Evolutionary conservation across 176 grass and related monocot species (phyloP).

Genomic region (Stipa capillata): DNA sequence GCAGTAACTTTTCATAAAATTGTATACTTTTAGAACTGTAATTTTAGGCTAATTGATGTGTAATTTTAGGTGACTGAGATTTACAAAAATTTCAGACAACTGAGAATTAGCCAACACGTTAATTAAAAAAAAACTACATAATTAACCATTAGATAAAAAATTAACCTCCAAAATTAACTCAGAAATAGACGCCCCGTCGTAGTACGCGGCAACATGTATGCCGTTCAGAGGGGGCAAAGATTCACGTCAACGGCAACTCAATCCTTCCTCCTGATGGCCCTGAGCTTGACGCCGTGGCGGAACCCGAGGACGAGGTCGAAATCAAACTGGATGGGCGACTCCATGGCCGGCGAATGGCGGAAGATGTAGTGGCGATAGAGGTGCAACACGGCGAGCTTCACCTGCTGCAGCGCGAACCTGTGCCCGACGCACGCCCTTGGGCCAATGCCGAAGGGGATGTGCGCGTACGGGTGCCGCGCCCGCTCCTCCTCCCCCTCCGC

Average conservation of each 20-base stretch:
- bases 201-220: no score
- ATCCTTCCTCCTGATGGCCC: conserved; percentile 28
- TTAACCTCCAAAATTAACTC: no score
- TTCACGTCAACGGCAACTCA: not conserved
- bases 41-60: no score
- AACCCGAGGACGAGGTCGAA: conserved; percentile 81
- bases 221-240: no score
- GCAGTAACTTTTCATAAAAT: no score
- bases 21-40: no score
- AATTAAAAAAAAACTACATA: no score
- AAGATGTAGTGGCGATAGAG: conserved; percentile 37
- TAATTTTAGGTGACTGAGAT: no score
- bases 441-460: conserved; percentile 1
- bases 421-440: conserved; percentile 60
- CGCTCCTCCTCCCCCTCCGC: conserved; percentile 49
- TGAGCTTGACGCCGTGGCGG: conserved; percentile 80
- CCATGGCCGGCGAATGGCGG: conserved; percentile 66
- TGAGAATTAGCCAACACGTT: no score
- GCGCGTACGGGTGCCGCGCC: conserved; percentile 54
- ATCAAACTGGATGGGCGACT: conserved; percentile 80
- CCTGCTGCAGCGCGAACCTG: conserved; percentile 81
- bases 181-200: no score
- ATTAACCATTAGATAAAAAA: no score
- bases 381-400: conserved; percentile 71
- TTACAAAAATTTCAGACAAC: no score